Evolutionary conservation across 2,329 filamentous ascomycete species (phyloP).

Genomic region (Bisporella sp.): DNA sequence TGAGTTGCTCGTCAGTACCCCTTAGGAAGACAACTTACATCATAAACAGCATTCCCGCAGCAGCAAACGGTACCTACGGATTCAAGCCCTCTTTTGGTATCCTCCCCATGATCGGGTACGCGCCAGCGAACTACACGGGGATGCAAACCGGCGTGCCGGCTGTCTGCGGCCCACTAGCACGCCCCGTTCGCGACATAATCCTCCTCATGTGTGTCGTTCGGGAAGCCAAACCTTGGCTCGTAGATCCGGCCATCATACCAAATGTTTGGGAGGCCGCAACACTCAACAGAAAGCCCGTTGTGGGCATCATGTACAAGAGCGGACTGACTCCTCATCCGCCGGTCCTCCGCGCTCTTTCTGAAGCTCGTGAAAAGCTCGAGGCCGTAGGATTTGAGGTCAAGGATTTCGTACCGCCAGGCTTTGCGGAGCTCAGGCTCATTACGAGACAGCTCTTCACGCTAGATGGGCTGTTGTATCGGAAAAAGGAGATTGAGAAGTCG

Average conservation of each 20-base stretch:
- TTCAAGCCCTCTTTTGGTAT: no score
- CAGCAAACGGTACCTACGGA: no score
- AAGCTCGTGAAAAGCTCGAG: slow-evolving; percentile 21
- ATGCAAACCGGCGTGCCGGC: slow-evolving; percentile 75
- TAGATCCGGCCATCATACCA: slow-evolving; percentile 26
- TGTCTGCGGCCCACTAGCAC: slow-evolving; percentile 83
- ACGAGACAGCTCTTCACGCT: slow-evolving; percentile 29
- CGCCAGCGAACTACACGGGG: neutral
- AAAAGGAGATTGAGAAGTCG: slow-evolving; percentile 23
- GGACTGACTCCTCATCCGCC: slow-evolving; percentile 27
- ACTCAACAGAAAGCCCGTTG: slow-evolving; percentile 19
- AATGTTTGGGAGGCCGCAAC: slow-evolving; percentile 13
- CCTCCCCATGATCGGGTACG: neutral
- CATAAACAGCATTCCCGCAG: no score
- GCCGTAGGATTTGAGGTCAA: slow-evolving; percentile 24
- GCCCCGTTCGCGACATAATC: slow-evolving; percentile 69
- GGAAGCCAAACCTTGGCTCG: slow-evolving; percentile 69
- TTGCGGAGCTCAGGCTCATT: slow-evolving; percentile 24
- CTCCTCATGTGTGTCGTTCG: slow-evolving; percentile 76
- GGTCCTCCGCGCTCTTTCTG: slow-evolving; percentile 21
- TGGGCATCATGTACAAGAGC: slow-evolving; percentile 25
- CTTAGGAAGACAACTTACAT: no score
- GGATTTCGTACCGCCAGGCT: slow-evolving; percentile 26
- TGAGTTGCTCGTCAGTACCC: no score
- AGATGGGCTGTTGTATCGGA: slow-evolving; percentile 30